Percentiles rank a stretch among this genome's conserved stretches.
Evolutionary conservation across 2,329 filamentous ascomycete genomes (phyloP).

Genomic region (Emericellopsis atlantica): DNA sequence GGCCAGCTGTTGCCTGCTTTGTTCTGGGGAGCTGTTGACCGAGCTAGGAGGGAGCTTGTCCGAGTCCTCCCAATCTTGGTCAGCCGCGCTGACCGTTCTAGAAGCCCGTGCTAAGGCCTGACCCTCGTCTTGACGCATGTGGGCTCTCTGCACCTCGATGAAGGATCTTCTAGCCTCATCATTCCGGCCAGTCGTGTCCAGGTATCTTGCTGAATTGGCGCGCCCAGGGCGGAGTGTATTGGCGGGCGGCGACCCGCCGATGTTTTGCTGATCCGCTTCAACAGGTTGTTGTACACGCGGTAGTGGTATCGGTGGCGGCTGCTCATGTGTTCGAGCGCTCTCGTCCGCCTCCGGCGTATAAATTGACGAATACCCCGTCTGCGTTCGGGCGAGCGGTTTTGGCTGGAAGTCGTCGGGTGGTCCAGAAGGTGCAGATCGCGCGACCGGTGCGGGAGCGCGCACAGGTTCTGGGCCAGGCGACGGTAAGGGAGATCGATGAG

Average conservation of each 20-base stretch:
- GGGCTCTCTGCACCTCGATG: slow-evolving; percentile 43
- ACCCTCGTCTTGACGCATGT: slow-evolving; percentile 50
- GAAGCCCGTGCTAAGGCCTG: slow-evolving; percentile 41
- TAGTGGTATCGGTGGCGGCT: not conserved
- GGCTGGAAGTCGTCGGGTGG: slow-evolving; percentile 33
- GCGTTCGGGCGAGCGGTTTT: slow-evolving; percentile 39
- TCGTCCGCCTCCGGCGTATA: slow-evolving; percentile 9
- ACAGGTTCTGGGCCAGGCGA: slow-evolving; percentile 3
- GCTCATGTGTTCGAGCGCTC: not conserved
- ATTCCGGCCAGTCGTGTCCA: slow-evolving; percentile 24
- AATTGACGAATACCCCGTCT: slow-evolving; percentile 38
- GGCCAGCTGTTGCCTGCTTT: slow-evolving; percentile 7
- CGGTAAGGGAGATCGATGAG: slow-evolving; percentile 9
- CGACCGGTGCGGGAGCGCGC: slow-evolving; percentile 4
- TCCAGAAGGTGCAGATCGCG: slow-evolving; percentile 2
- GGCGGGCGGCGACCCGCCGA: not conserved
- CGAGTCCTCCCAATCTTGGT: slow-evolving; percentile 18
- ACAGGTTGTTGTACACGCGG: not conserved
- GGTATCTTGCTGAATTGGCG: slow-evolving; percentile 24
- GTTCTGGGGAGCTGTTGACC: slow-evolving; percentile 9
- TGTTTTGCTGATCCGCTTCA: not conserved
- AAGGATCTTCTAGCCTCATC: slow-evolving; percentile 45
- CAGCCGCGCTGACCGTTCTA: slow-evolving; percentile 17
- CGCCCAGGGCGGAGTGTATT: slow-evolving; percentile 18
- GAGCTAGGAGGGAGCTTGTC: slow-evolving; percentile 6